Conservation (phyloP, 371 early-diverging fungal genomes). For the Rhizopus stolonifer region DNA sequence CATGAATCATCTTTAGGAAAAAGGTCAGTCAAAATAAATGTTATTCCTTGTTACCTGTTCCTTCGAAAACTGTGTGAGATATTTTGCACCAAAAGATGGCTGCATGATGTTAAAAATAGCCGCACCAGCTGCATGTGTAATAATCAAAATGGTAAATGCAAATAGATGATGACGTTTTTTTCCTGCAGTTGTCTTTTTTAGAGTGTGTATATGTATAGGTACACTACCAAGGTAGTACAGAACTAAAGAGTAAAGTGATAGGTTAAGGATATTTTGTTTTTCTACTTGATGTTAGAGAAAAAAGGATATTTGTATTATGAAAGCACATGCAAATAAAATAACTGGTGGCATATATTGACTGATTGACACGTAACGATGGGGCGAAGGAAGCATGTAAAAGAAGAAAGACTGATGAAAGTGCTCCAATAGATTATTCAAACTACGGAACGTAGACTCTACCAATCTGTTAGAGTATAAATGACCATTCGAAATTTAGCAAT, state of each 20-base stretch:
- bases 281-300: conserved; percentile 16
- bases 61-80: conserved; percentile 8
- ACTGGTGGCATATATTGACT: conserved; percentile 87
- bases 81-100: conserved; percentile 23
- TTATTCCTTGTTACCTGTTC: conserved; percentile 10
- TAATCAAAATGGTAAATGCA: conserved; percentile 35
- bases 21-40: too few species aligned
- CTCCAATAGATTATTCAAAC: conserved; percentile 91
- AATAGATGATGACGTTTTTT: conserved; percentile 27
- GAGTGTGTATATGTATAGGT: neutral
- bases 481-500: too few species aligned
- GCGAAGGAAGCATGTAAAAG: conserved; percentile 87
- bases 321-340: conserved; percentile 64
- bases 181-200: neutral
- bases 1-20: conserved; percentile 13
- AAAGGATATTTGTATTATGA: conserved; percentile 64
- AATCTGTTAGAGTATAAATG: conserved; percentile 48
- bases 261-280: conserved; percentile 39
- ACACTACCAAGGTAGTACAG: conserved; percentile 43
- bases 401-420: conserved; percentile 95
- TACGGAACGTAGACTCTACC: conserved; percentile 82
- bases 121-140: conserved; percentile 37
- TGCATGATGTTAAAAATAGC: conserved; percentile 42
- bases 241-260: conserved; percentile 34
- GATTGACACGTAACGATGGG: conserved; percentile 80